phyloP scores from a whole-genome alignment of 345 rosid species.

The Pugionium cornutum region DNA sequence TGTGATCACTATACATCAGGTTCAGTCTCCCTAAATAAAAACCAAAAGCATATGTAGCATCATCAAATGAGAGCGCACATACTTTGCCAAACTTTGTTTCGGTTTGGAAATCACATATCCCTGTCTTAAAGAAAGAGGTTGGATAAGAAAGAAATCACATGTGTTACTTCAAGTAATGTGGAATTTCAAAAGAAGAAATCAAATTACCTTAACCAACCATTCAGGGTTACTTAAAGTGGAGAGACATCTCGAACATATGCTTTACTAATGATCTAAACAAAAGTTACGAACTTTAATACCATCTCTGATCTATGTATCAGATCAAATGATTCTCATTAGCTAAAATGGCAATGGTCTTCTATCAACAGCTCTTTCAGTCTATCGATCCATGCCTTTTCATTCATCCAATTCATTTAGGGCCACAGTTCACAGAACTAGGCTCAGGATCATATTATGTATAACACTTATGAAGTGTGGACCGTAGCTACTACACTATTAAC shows the following conservation, averaged over 20 bases:
- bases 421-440: conserved; percentile 6
- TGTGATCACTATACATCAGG: neutral
- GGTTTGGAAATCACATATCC: neutral
- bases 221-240: neutral
- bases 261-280: neutral
- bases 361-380: neutral
- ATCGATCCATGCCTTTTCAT: neutral
- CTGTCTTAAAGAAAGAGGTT: neutral
- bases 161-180: neutral
- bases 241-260: neutral
- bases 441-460: neutral
- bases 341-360: neutral
- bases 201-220: neutral
- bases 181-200: neutral
- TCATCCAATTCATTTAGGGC: conserved; percentile 1
- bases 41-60: neutral
- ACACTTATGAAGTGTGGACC: neutral
- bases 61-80: neutral
- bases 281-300: neutral
- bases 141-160: neutral
- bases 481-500: neutral
- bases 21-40: neutral
- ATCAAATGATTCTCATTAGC: too few relatives aligned
- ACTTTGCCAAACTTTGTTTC: neutral
- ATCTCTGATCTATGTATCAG: neutral